Evolutionary conservation across 768 basidiomycete species (phyloP), one percentile per base, ranked within the genome.

Genomic region (Rhodotorula graminis): DNA sequence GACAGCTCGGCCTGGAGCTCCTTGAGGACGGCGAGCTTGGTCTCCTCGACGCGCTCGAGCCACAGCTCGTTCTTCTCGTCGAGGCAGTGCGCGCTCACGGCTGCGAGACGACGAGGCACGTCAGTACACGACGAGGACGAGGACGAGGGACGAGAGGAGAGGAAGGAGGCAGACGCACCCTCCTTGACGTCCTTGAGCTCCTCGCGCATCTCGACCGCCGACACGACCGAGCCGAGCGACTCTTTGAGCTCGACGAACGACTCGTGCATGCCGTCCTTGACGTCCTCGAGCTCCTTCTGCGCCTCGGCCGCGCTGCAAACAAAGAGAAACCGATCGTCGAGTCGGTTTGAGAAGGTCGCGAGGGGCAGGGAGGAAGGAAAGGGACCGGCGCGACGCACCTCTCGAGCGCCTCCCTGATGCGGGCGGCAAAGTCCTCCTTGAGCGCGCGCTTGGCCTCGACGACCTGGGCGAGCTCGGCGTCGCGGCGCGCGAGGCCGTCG

Each of bases 1-100:
- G 40, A n/a, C 25, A 70, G 12, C 44, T 70, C 65, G 19, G 14
- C 33, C 15, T 46, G 44, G 4, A 59, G 46, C 0, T 47, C 21
- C 19, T 47, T 27, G 3, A 69, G 50, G 21, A 67, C n/a, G 23
- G 11, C 50, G 33, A 70, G 15, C 69, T 70, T 74, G 50, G 50
- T 49, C 50, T 67, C 49, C 44, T 70, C 65, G 63, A 56, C 27
- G 33, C 50, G 53, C 61, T 64, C 66, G 57, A 63, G 49, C 44
- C 25, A 40, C 15, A 64, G 8, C 27, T 63, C n/a, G 31, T 44
- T 42, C 7, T 31, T 19, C 42, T 61, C 44, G 60, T 50, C 29
- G n/a, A n/a, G 29, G 53, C 52, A 56, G 29, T 33, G 10, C n/a
- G 58, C 25, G 46, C 42, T 60, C 47, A 44, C 61, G 4, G 14